Percentiles rank a stretch among this genome's conserved stretches.
phyloP scores from a whole-genome alignment of 2,329 filamentous ascomycete genomes.

The Parascedosporium putredinis region DNA sequence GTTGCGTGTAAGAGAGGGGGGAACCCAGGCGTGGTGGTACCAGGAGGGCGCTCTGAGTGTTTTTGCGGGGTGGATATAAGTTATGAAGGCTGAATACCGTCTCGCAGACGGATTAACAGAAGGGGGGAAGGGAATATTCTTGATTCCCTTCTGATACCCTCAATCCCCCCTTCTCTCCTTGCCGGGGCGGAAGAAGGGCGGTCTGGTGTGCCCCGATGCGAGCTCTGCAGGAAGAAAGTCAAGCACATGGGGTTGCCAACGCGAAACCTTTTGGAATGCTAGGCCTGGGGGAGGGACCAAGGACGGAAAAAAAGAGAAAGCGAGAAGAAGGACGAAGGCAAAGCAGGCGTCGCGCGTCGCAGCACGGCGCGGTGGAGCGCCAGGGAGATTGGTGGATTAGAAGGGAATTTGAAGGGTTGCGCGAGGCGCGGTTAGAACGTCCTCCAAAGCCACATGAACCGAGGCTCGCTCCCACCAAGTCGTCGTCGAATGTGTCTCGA shows the following conservation, averaged over 20 bases:
- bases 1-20: neutral
- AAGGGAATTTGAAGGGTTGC: too few relatives aligned
- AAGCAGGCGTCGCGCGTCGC: too few relatives aligned
- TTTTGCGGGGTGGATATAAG: constrained; percentile 4
- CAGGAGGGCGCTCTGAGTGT: neutral
- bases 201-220: neutral
- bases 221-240: too few relatives aligned
- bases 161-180: constrained; percentile 6
- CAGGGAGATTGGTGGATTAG: too few relatives aligned
- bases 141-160: constrained; percentile 6
- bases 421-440: neutral
- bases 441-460: neutral
- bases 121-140: neutral
- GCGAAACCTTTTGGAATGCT: neutral
- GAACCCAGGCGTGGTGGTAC: neutral
- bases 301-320: too few relatives aligned
- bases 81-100: neutral
- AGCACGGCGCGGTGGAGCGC: too few relatives aligned
- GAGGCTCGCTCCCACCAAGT: neutral
- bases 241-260: neutral
- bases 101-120: neutral
- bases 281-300: too few relatives aligned
- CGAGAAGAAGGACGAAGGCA: too few relatives aligned
- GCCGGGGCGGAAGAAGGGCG: neutral
- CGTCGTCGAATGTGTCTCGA: neutral